Evolutionary conservation across 2,329 filamentous ascomycete genomes (phyloP).

Genomic region (Chaetomium strumarium): DNA sequence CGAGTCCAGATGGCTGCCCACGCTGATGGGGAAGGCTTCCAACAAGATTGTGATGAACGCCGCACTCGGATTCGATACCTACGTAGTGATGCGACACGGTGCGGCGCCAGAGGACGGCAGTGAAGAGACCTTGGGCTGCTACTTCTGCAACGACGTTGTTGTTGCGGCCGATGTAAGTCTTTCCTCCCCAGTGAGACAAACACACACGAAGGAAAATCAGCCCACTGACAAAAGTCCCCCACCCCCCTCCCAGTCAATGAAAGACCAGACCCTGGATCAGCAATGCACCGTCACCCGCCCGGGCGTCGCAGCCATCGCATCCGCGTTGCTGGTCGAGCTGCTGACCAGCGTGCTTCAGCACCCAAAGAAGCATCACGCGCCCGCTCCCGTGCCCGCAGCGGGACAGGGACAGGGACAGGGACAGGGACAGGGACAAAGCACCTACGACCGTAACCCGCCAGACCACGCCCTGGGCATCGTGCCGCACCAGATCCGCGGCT

Average conservation of each 20-base stretch:
- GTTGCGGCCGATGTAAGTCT: constrained; percentile 79
- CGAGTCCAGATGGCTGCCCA: constrained; percentile 92
- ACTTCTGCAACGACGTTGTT: constrained; percentile 98
- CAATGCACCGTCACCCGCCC: constrained; percentile 96
- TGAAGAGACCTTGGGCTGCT: constrained; percentile 77
- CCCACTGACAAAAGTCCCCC: constrained; percentile 13
- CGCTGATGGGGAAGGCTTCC: constrained; percentile 87
- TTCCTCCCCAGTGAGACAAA: neutral
- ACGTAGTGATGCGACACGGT: constrained; percentile 94
- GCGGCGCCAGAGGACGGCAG: constrained; percentile 51
- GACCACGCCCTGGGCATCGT: constrained; percentile 62
- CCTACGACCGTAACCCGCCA: constrained; percentile 50
- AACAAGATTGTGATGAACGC: constrained; percentile 97
- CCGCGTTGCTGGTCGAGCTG: constrained; percentile 83
- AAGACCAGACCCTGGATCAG: constrained; percentile 92
- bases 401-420: no score
- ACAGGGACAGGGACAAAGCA: no score
- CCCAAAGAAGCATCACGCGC: constrained; percentile 59
- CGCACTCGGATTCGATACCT: constrained; percentile 92
- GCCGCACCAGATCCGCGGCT: constrained; percentile 76
- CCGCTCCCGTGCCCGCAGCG: constrained; percentile 42
- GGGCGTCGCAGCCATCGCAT: constrained; percentile 86
- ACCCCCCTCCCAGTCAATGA: constrained; percentile 68
- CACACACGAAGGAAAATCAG: constrained; percentile 1
- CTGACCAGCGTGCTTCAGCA: constrained; percentile 85